Base-by-base conservation (phyloP, 306 rosid genomes). In the Prunus mongolica region DNA sequence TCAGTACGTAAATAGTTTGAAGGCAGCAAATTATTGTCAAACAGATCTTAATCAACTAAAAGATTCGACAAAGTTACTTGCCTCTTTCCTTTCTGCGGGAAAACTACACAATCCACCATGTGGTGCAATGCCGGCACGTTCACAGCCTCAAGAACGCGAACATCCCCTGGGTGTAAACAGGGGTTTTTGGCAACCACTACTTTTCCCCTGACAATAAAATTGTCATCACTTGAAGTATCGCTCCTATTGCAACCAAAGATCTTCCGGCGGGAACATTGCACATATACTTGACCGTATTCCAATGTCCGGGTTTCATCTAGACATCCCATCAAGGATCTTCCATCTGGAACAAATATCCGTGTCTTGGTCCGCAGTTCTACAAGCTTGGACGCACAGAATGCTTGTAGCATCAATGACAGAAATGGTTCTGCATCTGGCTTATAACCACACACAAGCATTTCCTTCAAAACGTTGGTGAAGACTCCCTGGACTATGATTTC, bases 251-350 rank as follows among this genome's bases (percentile, higher is more conserved):
- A 32, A 24, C 13, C 34, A 20, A 77, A 74, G 69, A 56, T 19
- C 30, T n/a, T 19, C 2, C 47, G 65, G 61, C 2, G 18, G 67
- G 86, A 81, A 56, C 80, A 71, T 11, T 69, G 86, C 46, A 82
- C 81, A 67, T 82, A 87, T 54, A 84, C 84, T 12, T 84, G 78
- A 2, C 90, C 88, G 57, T 87, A 84, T 44, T 82, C 70, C 20
- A 87, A 30, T 3, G 75, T 77, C 4, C 73, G 69, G 0, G 90
- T 87, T 71, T 87, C 90, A 32, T 84, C 90, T 1, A 87, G 47
- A 51, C 88, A 82, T 25, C 90, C 90, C 78, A 84, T 79, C 84
- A 87, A 58, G 5, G 65, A 64, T 75, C 88, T 79, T 71, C 90
- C 90, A 11, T 56, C 56, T 0, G 78, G 78, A 51, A 81, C 62